These are phyloP conservation scores for Vitis rupestris DNA, from an alignment of 164 flowering plant genomes.

Conservation along the genomic window DNA sequence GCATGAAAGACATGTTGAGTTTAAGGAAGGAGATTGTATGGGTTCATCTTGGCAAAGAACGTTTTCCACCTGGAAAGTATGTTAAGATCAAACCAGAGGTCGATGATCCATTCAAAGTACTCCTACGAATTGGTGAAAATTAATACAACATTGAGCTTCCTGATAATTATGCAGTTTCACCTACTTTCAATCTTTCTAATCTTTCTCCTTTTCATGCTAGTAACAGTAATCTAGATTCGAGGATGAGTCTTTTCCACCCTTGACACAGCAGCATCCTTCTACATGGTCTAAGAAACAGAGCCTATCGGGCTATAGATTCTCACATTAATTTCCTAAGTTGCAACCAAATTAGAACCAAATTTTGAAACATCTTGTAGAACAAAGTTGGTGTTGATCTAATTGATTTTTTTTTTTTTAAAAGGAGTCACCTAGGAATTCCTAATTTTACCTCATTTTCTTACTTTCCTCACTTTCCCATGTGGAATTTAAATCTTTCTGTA, in stretches of 20 bases:
- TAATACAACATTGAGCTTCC: constrained; percentile 24
- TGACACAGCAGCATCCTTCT: not conserved
- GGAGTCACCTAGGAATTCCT: too few species aligned
- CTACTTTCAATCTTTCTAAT: constrained; percentile 16
- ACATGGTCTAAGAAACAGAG: too few species aligned
- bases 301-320: too few species aligned
- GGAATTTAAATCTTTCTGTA: too few species aligned
- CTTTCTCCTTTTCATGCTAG: constrained; percentile 7
- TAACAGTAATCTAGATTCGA: not conserved
- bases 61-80: constrained; percentile 10
- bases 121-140: constrained; percentile 13
- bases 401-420: too few species aligned
- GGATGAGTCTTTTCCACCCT: not conserved
- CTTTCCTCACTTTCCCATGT: too few species aligned
- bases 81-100: constrained; percentile 8
- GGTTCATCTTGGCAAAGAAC: constrained; percentile 21
- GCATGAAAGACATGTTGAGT: not conserved
- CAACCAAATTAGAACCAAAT: too few species aligned
- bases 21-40: constrained; percentile 22
- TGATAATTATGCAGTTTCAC: not conserved
- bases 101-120: constrained; percentile 11
- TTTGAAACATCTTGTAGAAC: too few species aligned
- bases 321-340: too few species aligned
- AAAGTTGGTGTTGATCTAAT: too few species aligned
- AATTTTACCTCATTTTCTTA: too few species aligned